phyloP scores from a whole-genome alignment of 768 basidiomycete species.

The Collybiopsis luxurians region DNA sequence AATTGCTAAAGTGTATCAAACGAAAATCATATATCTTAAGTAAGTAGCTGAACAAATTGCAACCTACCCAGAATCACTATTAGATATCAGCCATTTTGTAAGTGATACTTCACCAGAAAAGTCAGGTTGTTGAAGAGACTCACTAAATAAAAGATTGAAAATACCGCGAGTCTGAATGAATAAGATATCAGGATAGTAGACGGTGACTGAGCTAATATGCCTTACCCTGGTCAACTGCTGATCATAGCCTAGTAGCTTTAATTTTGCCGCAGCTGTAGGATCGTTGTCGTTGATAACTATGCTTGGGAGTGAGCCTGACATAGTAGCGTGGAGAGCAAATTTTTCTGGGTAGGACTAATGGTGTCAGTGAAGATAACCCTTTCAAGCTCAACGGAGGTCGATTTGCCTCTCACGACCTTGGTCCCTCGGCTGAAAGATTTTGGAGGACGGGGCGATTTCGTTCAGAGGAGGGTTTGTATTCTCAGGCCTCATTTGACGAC shows the following conservation, averaged over 20 bases:
- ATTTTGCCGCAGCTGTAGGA: conserved; percentile 25
- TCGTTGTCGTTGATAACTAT: conserved; percentile 15
- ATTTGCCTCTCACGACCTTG: no score
- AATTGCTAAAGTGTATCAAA: neutral
- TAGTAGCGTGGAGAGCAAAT: no score
- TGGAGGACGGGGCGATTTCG: no score
- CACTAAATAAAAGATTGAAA: conserved; percentile 53
- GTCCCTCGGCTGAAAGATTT: no score
- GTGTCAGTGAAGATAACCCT: no score
- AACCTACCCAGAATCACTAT: neutral
- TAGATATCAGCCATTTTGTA: neutral
- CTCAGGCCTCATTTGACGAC: no score
- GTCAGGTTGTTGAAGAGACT: conserved; percentile 14
- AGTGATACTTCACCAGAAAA: neutral
- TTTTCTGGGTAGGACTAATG: no score
- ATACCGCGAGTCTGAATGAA: conserved; percentile 42
- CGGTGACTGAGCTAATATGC: neutral
- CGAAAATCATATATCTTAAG: neutral
- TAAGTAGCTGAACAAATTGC: neutral
- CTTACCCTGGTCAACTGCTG: conserved; percentile 54
- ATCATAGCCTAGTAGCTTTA: conserved; percentile 53
- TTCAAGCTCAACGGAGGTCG: no score
- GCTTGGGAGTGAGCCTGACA: neutral
- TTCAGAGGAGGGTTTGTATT: no score
- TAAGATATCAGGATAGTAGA: neutral